phyloP scores from a whole-genome alignment of 768 basidiomycete genomes.

The Cystobasidium onofrii region DNA sequence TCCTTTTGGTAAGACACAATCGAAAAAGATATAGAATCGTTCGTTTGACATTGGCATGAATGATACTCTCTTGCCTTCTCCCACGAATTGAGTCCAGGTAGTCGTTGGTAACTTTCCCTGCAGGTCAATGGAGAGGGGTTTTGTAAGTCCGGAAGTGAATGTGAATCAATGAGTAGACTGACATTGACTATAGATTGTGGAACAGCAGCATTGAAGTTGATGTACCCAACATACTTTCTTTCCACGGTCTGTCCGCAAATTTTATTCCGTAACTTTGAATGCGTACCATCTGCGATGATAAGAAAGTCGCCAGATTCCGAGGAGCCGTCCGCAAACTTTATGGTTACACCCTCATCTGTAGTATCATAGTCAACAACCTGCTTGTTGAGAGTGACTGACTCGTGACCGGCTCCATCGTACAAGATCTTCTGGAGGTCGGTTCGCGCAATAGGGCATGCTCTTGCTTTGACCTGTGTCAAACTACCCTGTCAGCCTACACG shows the following conservation, averaged over 20 bases:
- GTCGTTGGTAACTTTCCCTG: slow-evolving; percentile 10
- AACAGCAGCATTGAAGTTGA: slow-evolving; percentile 31
- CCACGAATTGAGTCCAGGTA: slow-evolving; percentile 29
- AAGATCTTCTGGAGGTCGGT: slow-evolving; percentile 30
- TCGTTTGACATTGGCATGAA: slow-evolving; percentile 27
- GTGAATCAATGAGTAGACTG: not conserved
- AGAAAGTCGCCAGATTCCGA: slow-evolving; percentile 25
- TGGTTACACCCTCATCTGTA: slow-evolving; percentile 2
- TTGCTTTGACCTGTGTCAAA: slow-evolving; percentile 13
- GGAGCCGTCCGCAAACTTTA: slow-evolving; percentile 9
- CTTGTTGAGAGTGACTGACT: slow-evolving; percentile 18
- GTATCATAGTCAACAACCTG: slow-evolving; percentile 21
- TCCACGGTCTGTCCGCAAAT: slow-evolving; percentile 15
- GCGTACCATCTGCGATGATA: slow-evolving; percentile 31
- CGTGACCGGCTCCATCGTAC: slow-evolving; percentile 25
- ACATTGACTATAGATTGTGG: slow-evolving; percentile 20
- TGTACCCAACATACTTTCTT: slow-evolving; percentile 29
- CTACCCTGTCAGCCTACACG: not conserved
- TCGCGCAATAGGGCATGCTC: slow-evolving; percentile 26
- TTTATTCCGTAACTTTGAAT: slow-evolving; percentile 24
- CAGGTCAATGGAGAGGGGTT: too few species aligned
- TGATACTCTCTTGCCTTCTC: slow-evolving; percentile 31
- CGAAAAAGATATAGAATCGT: slow-evolving; percentile 30
- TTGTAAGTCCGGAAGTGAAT: too few species aligned
- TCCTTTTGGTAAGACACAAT: slow-evolving; percentile 24